Conservation (phyloP, 768 basidiomycete genomes). For the Russula sp. region DNA sequence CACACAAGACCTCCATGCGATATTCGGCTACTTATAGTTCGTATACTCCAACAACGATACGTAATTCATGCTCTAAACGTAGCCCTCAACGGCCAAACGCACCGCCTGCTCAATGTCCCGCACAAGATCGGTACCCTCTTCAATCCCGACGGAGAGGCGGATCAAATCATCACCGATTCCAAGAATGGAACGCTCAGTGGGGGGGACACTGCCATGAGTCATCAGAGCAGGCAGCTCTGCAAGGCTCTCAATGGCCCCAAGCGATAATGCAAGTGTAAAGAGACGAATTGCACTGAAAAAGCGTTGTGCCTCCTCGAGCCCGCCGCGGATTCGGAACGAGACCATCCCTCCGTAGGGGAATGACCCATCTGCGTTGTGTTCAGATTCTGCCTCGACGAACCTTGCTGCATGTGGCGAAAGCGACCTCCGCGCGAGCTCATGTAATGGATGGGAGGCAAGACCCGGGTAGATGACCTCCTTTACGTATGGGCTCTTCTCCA, state of each 20-base stretch:
- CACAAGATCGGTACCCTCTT: constrained; percentile 79
- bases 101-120: constrained; percentile 64
- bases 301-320: constrained; percentile 45
- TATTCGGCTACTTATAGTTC: background rate
- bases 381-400: constrained; percentile 42
- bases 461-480: constrained; percentile 85
- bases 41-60: background rate
- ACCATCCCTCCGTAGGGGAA: constrained; percentile 94
- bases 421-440: constrained; percentile 54
- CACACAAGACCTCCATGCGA: background rate
- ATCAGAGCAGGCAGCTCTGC: constrained; percentile 83
- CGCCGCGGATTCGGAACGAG: constrained; percentile 54
- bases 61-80: background rate
- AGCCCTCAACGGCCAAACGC: constrained; percentile 31
- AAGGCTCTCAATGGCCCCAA: constrained; percentile 90
- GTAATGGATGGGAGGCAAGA: constrained; percentile 54
- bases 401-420: constrained; percentile 62
- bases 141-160: constrained; percentile 79
- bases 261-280: constrained; percentile 78
- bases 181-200: constrained; percentile 52
- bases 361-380: constrained; percentile 35
- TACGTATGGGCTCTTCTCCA: constrained; percentile 52
- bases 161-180: constrained; percentile 78
- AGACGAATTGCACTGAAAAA: constrained; percentile 62
- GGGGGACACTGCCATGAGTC: constrained; percentile 79